Conservation (phyloP, 1,139 yeast species). For the Sugiyamaella xylanicola region DNA sequence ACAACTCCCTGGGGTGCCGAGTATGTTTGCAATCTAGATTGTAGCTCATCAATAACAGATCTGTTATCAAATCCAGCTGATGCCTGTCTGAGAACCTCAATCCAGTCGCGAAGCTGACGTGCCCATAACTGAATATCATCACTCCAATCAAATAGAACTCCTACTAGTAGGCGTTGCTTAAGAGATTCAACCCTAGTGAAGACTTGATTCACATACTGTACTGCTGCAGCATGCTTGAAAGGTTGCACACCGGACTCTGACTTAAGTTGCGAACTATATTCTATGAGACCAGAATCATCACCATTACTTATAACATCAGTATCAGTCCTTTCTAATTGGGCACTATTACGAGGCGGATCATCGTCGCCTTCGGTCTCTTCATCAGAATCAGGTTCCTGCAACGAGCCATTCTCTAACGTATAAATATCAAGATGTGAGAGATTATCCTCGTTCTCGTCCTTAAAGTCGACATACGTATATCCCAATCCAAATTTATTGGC, state of each 20-base stretch:
- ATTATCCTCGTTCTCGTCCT: slow-evolving; percentile 38
- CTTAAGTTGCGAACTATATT: not conserved
- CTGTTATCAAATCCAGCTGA: slow-evolving; percentile 20
- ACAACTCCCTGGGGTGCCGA: slow-evolving; percentile 21
- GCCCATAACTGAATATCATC: slow-evolving; percentile 31
- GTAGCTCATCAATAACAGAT: slow-evolving; percentile 23
- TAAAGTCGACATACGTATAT: slow-evolving; percentile 42
- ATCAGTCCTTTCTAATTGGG: too few species aligned
- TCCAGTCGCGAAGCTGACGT: slow-evolving; percentile 31
- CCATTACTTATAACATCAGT: too few species aligned
- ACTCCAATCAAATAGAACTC: slow-evolving; percentile 34
- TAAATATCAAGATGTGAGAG: slow-evolving; percentile 42
- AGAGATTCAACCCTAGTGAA: slow-evolving; percentile 9
- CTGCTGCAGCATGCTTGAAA: slow-evolving; percentile 5
- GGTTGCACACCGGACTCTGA: not conserved
- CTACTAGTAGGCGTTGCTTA: slow-evolving; percentile 24
- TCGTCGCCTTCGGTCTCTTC: slow-evolving; percentile 1
- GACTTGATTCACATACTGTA: slow-evolving; percentile 13
- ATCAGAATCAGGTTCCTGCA: slow-evolving; percentile 1
- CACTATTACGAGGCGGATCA: too few species aligned
- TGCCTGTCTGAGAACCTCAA: slow-evolving; percentile 25
- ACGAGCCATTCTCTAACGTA: slow-evolving; percentile 31
- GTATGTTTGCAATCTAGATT: slow-evolving; percentile 30
- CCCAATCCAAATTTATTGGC: slow-evolving; percentile 42
- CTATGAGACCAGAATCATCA: slow-evolving; percentile 1